Evolutionary conservation across 208 protist genomes (phyloP), one percentile per base, ranked within the genome.

Genomic region (Leishmania tarentolae): DNA sequence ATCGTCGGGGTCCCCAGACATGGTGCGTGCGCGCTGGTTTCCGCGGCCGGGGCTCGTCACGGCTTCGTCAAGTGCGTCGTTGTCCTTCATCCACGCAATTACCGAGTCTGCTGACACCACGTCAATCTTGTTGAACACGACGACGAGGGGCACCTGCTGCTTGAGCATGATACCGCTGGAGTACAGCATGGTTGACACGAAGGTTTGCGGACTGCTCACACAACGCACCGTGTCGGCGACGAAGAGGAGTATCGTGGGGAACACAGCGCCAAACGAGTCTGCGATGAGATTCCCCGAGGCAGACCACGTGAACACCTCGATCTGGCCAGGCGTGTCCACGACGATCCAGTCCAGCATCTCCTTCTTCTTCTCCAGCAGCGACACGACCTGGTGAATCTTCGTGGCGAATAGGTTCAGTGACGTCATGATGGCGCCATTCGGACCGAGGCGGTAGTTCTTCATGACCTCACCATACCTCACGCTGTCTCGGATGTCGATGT

Each of bases 151-250:
- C 44, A 99, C 88, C 86, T 98, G 97, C 59, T 97, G 98, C 86
- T 99, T 99, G 80, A 99, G 99, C 88, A 99, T 93, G 74, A 99
- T 99, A 73, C 92, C 92, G 87, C 99, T 99, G 0, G 98, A 95
- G 90, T 99, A 99, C 2, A 99, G 87, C 99, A 99, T 99, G 79
- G 99, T 99, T 1, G 98, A 99, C 94, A 99, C 99, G 81, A 99
- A 99, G 11, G 99, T 99, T 52, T 96, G 93, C 15, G 99, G 98
- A 31, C 82, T 86, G 75, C 80, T 96, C 1, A 89, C 80, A 47
- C 93, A 99, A 7, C 99, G 89, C 24, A 97, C 92, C 52, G 98
- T 99, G 88, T 99, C 99, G 4, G 99, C 93, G 15, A 99, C 96
- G 78, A 99, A 99, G 3, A 99, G 66, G 6, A 99, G 80, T 8